These are phyloP conservation scores for Cytospora schulzeri DNA, from an alignment of 2,329 filamentous ascomycete genomes.

Conservation along the genomic window DNA sequence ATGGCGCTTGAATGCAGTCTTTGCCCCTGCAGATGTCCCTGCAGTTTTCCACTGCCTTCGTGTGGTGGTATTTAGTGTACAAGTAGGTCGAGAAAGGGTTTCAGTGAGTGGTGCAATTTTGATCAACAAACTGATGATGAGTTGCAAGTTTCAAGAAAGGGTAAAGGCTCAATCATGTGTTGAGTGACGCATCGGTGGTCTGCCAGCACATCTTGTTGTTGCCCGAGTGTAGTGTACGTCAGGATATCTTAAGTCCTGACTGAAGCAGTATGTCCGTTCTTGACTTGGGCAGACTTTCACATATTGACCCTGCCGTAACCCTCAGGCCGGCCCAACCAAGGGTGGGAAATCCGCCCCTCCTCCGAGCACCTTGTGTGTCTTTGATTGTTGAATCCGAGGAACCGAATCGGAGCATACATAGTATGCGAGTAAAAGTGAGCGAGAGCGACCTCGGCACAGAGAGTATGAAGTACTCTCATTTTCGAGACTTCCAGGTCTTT, in stretches of 20 bases:
- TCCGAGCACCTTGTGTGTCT: no score
- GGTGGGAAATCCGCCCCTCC: no score
- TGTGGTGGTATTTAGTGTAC: background rate
- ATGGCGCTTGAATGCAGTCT: conserved; percentile 13
- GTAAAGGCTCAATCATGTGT: background rate
- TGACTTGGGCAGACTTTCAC: no score
- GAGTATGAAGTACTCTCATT: background rate
- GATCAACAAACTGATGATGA: background rate
- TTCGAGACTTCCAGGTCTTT: background rate
- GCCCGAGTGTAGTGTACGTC: background rate
- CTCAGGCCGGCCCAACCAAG: no score
- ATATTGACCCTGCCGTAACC: no score
- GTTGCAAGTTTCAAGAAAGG: background rate
- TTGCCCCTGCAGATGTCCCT: conserved; percentile 12
- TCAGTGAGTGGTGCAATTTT: background rate
- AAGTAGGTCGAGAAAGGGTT: background rate
- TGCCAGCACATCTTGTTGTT: background rate
- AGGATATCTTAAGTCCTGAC: no score
- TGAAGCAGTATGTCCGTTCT: no score
- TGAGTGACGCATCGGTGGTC: background rate
- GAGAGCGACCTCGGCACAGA: background rate
- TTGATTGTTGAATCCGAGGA: background rate
- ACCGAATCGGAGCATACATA: background rate
- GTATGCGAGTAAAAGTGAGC: no score
- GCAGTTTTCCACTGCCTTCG: background rate